Conservation (phyloP, 2,329 filamentous ascomycete genomes). For the Tolypocladium tundrense region DNA sequence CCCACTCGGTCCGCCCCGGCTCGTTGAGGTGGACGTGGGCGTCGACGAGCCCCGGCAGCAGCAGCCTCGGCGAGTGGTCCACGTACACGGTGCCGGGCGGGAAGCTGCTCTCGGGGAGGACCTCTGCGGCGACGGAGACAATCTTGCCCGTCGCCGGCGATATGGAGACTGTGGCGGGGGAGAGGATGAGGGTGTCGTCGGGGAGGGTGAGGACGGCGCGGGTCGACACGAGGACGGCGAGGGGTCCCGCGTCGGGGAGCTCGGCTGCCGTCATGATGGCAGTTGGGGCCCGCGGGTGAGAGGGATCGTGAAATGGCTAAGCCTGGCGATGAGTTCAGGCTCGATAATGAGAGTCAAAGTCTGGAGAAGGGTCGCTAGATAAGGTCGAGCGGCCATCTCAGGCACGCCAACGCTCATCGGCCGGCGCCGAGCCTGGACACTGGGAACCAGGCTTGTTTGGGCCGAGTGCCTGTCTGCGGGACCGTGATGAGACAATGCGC, state of each 20-base stretch:
- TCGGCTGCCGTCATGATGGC: constrained; percentile 1
- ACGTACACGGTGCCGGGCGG: constrained; percentile 62
- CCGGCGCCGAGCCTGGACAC: constrained; percentile 1
- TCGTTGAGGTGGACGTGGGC: constrained; percentile 97
- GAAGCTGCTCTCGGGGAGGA: constrained; percentile 69
- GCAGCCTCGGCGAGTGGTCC: constrained; percentile 74
- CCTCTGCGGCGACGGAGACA: constrained; percentile 57
- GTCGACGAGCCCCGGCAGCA: constrained; percentile 88
- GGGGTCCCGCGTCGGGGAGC: constrained; percentile 19
- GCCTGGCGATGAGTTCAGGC: neutral
- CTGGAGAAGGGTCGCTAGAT: too few species aligned
- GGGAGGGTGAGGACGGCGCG: constrained; percentile 70
- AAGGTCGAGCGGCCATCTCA: neutral
- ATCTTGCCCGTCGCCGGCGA: constrained; percentile 78
- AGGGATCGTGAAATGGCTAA: neutral
- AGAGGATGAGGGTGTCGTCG: constrained; percentile 51
- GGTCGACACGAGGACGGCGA: constrained; percentile 74
- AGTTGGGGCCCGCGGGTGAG: neutral
- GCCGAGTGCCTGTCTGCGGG: neutral
- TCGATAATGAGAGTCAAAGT: neutral
- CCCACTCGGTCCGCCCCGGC: constrained; percentile 94
- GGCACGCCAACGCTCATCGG: constrained; percentile 7
- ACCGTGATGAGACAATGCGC: neutral
- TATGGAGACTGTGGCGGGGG: constrained; percentile 73
- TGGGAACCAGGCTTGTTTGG: neutral